These are phyloP conservation scores for Colletotrichum agaves DNA, from an alignment of 2,329 filamentous ascomycete genomes.

Conservation along the genomic window DNA sequence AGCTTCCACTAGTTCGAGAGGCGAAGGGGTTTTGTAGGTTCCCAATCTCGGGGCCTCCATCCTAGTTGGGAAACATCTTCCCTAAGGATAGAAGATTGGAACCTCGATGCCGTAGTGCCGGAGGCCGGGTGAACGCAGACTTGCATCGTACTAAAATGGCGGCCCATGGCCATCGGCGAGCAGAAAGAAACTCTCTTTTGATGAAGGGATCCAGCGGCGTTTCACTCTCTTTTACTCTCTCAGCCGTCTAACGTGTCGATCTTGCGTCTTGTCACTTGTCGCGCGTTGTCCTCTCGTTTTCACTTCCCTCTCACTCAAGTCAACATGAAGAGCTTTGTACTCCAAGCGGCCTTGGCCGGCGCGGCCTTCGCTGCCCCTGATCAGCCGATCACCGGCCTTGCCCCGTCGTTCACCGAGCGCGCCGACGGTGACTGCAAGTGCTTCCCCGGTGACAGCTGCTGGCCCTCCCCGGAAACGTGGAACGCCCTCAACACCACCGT, in stretches of 20 bases:
- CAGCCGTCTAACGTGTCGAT: constrained; percentile 25
- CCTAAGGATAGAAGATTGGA: constrained; percentile 14
- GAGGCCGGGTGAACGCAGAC: constrained; percentile 1
- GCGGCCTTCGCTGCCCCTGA: constrained; percentile 26
- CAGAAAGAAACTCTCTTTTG: constrained; percentile 14
- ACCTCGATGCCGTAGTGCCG: constrained; percentile 11
- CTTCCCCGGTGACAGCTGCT: constrained; percentile 60
- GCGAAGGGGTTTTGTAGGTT: constrained; percentile 22
- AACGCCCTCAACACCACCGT: constrained; percentile 58
- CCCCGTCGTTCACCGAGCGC: constrained; percentile 40
- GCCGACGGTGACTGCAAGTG: constrained; percentile 54
- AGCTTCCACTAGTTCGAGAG: constrained; percentile 27
- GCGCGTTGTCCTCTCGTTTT: neutral
- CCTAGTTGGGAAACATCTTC: constrained; percentile 19
- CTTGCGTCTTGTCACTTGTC: constrained; percentile 10
- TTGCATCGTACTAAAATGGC: constrained; percentile 27
- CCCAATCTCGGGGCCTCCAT: constrained; percentile 12
- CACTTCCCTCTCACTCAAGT: neutral
- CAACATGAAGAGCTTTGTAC: constrained; percentile 34
- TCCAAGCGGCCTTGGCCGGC: constrained; percentile 23
- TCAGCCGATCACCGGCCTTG: neutral
- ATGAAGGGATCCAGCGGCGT: constrained; percentile 18
- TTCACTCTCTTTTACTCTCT: constrained; percentile 3
- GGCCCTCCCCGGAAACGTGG: constrained; percentile 58
- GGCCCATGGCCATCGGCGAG: constrained; percentile 3